phyloP scores from a whole-genome alignment of 768 basidiomycete species.

The Phanerochaete sordida region DNA sequence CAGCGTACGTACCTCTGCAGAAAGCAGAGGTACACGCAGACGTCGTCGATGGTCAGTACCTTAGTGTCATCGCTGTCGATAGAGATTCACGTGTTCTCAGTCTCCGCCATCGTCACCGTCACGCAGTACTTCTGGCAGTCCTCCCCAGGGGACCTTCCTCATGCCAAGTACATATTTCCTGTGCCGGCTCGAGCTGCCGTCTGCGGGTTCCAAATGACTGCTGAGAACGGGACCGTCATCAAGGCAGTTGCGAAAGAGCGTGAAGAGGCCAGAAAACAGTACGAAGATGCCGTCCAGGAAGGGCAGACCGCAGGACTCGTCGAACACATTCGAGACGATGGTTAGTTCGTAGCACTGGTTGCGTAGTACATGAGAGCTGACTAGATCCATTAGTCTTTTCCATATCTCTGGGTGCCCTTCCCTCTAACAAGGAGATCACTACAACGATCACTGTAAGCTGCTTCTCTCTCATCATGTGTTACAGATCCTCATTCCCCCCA shows the following conservation, averaged over 20 bases:
- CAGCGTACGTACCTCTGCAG: constrained; percentile 2
- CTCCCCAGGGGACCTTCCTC: constrained; percentile 21
- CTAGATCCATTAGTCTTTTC: not conserved
- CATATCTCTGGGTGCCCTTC: constrained; percentile 38
- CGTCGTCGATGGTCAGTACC: constrained; percentile 1
- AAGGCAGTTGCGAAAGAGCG: constrained; percentile 47
- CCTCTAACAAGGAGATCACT: constrained; percentile 35
- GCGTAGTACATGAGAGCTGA: too few relatives aligned
- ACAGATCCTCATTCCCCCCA: constrained; percentile 21
- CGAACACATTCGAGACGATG: too few relatives aligned
- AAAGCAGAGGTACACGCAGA: constrained; percentile 2
- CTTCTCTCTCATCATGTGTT: constrained; percentile 11
- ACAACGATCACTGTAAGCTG: constrained; percentile 38
- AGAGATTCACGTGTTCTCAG: not conserved
- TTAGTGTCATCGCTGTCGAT: not conserved
- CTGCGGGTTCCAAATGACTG: constrained; percentile 47
- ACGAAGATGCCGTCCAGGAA: too few relatives aligned
- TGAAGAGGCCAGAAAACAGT: constrained; percentile 34
- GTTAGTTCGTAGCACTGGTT: too few relatives aligned
- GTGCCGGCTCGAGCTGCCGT: constrained; percentile 52
- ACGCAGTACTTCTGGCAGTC: constrained; percentile 7
- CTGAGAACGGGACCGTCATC: constrained; percentile 39
- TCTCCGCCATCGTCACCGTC: constrained; percentile 1
- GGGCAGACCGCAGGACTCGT: too few relatives aligned
- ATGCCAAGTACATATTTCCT: constrained; percentile 55